Conservation (phyloP, 495 filamentous ascomycete genomes). For the Talaromyces stipitatus region DNA sequence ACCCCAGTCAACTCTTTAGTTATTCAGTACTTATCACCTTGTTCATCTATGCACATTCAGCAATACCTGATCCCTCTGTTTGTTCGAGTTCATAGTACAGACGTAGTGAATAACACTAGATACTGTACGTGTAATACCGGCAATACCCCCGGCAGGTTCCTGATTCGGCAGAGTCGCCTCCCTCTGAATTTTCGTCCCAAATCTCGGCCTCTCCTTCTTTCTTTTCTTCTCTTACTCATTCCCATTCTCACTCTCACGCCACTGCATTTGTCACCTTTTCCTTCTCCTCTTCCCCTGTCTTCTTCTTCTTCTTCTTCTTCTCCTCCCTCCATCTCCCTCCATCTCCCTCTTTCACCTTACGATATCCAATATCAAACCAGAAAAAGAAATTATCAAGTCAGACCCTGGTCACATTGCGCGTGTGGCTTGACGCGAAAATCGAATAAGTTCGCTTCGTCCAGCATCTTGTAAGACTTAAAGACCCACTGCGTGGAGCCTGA, state of each 20-base stretch:
- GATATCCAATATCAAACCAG: conserved; percentile 9
- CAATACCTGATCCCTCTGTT: too few species aligned
- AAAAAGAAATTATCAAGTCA: neutral
- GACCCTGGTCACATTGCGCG: neutral
- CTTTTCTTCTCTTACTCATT: neutral
- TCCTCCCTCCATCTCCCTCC: neutral
- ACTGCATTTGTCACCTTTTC: neutral
- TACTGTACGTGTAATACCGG: conserved; percentile 4
- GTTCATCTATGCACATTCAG: too few species aligned
- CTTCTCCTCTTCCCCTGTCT: conserved; percentile 6
- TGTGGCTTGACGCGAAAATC: neutral
- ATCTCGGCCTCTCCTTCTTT: neutral
- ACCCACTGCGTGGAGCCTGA: neutral
- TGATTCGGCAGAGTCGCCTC: conserved; percentile 3
- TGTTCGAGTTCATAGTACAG: too few species aligned
- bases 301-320: conserved; percentile 1
- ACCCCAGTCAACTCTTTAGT: too few species aligned
- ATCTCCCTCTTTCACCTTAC: neutral
- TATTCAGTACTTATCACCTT: too few species aligned
- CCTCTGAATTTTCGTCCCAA: neutral
- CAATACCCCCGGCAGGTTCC: conserved; percentile 4
- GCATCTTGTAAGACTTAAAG: conserved; percentile 3
- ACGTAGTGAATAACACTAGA: too few species aligned
- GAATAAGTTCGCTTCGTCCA: neutral
- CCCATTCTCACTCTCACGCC: neutral